Evolutionary conservation across 768 basidiomycete genomes (phyloP), one percentile per base, ranked within the genome.

Genomic region (Collybia sordida): DNA sequence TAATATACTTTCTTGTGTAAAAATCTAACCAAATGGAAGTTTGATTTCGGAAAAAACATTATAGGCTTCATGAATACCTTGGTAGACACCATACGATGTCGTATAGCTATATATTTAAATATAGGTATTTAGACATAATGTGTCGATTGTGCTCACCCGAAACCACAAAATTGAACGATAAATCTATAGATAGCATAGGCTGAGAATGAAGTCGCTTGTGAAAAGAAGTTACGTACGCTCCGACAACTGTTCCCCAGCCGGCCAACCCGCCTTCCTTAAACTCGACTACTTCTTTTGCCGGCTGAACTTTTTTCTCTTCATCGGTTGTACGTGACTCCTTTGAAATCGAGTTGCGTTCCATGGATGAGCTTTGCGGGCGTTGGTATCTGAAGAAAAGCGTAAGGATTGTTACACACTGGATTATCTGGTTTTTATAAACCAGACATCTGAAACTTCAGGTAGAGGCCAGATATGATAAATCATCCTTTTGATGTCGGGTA

Each of bases 31-130:
- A 4, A 23, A 7, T 23, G 27, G 9, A 21, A 15, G 31, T n/a
- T 27, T 34, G 12, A 12, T 42, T 5, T 17, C 27, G 14, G 19
- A 31, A 15, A 24, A 6, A 6, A 12, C 23, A 21, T 31, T 19
- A 7, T 17, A 25, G 19, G 8, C 27, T 15, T 6, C 11, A 40
- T 4, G 18, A 4, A 43, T 48, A 66, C 72, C 72, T 70, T 75
- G 73, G 51, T 75, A 76, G 40, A 72, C 74, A 17, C 74, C 74
- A 23, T 71, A 76, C 3, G 72, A 67, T 24, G 67, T 62, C 8
- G 67, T 55, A 41, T 72, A 71, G 39, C 73, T 73, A 36, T 40
- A 51, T 0, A 17, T 2, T 2, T 43, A 36, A 52, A 25, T 24
- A 31, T 9, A 12, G 6, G 34, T 11, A 14, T 1, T 43, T 4